Evolutionary conservation across 2,329 filamentous ascomycete species (phyloP).

Genomic region (Hortaea werneckii): DNA sequence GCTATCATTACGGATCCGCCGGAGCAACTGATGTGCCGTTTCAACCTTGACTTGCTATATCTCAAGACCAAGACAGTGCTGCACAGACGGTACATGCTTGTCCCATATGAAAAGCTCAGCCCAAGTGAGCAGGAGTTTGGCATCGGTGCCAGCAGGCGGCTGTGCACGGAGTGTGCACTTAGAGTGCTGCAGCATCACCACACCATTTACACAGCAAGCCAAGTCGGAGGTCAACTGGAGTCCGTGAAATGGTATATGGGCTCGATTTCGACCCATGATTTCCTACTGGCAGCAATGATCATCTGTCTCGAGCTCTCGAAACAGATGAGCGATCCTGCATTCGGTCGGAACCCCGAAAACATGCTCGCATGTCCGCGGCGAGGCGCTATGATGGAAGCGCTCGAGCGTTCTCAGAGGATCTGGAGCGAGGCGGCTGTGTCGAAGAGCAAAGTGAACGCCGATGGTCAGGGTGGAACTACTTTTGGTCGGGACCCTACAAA

Average conservation of each 20-base stretch:
- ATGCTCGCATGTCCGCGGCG: conserved; percentile 15
- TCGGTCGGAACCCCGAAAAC: conserved; percentile 5
- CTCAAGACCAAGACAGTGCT: conserved; percentile 43
- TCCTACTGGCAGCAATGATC: conserved; percentile 40
- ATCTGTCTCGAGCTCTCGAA: conserved; percentile 35
- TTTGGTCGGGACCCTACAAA: conserved; percentile 4
- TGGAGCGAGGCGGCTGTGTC: conserved; percentile 15
- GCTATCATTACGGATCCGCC: conserved; percentile 40
- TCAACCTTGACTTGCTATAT: conserved; percentile 43
- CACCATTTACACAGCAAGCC: conserved; percentile 40
- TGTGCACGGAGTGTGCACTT: conserved; percentile 40
- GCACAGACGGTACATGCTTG: conserved; percentile 43
- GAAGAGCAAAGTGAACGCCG: conserved; percentile 1
- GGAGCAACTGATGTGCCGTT: conserved; percentile 42
- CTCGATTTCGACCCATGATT: conserved; percentile 37
- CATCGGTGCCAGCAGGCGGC: conserved; percentile 25
- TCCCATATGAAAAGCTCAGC: conserved; percentile 17
- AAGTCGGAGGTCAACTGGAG: conserved; percentile 34
- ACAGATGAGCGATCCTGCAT: conserved; percentile 14
- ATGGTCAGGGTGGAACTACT: conserved; percentile 2
- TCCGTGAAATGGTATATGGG: conserved; percentile 38
- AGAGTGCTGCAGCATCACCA: conserved; percentile 40
- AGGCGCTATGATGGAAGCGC: conserved; percentile 19
- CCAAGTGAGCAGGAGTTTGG: conserved; percentile 24
- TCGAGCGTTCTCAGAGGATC: conserved; percentile 25